A percentile compares a stretch with the other conserved stretches of the same genome.
Conservation (phyloP, 108 stramenopile species). For the Seminavis robusta region DNA sequence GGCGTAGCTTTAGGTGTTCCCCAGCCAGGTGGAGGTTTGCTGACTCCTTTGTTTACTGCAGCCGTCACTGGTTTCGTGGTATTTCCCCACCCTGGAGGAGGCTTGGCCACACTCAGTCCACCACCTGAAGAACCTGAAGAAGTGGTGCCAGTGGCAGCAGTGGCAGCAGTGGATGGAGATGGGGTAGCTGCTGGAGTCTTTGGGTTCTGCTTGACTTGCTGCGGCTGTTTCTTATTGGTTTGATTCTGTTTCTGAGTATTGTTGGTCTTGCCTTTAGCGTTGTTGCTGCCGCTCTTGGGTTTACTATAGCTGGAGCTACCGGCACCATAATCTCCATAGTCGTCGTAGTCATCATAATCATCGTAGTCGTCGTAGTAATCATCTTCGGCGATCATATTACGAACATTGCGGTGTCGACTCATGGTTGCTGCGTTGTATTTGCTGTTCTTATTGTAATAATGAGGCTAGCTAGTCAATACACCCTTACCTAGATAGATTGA, state of each 20-base stretch:
- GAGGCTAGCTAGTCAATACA: too few relatives aligned
- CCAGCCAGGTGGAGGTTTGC: slow-evolving; percentile 28
- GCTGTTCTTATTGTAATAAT: background rate
- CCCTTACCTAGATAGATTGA: too few relatives aligned
- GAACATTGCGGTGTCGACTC: slow-evolving; percentile 78
- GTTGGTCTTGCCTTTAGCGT: slow-evolving; percentile 1
- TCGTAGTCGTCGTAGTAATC: slow-evolving; percentile 68
- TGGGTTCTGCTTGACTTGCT: background rate
- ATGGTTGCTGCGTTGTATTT: slow-evolving; percentile 42
- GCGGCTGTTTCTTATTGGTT: too few relatives aligned
- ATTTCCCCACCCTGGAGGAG: slow-evolving; percentile 37
- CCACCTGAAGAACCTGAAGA: slow-evolving; percentile 1
- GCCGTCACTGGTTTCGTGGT: background rate
- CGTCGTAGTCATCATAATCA: slow-evolving; percentile 52
- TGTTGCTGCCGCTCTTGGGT: slow-evolving; percentile 1
- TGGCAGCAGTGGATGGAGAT: background rate
- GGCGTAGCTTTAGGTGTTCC: slow-evolving; percentile 10
- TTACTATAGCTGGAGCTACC: background rate
- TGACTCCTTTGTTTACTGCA: slow-evolving; percentile 5
- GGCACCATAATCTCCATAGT: slow-evolving; percentile 51
- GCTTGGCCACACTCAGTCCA: slow-evolving; percentile 22
- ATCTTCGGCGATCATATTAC: slow-evolving; percentile 70
- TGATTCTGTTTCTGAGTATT: background rate
- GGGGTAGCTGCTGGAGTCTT: background rate
- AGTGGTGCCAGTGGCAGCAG: background rate